phyloP scores from a whole-genome alignment of 495 filamentous ascomycete species.

The Platismatia glauca region DNA sequence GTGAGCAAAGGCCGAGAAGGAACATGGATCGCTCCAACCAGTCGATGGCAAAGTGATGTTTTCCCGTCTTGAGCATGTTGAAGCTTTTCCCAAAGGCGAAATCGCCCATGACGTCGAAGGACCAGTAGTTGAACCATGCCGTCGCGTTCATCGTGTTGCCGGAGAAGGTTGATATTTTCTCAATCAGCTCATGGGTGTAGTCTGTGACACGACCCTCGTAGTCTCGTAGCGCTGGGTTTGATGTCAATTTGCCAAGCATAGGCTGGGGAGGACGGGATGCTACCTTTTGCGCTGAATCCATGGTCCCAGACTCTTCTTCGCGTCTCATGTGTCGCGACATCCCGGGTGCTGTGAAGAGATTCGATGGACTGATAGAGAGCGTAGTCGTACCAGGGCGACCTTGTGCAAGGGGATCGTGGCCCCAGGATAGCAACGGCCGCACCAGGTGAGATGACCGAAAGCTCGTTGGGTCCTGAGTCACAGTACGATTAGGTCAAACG shows the following conservation, averaged over 20 bases:
- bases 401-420: conserved; percentile 26
- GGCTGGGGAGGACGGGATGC: background rate
- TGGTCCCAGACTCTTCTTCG: conserved; percentile 36
- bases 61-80: conserved; percentile 33
- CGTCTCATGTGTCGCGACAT: conserved; percentile 30
- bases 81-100: conserved; percentile 42
- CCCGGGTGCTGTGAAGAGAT: conserved; percentile 34
- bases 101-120: conserved; percentile 47
- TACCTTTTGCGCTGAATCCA: conserved; percentile 31
- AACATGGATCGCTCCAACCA: conserved; percentile 14
- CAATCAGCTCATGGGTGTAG: conserved; percentile 27
- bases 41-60: conserved; percentile 29
- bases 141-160: conserved; percentile 32
- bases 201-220: conserved; percentile 30
- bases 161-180: conserved; percentile 16
- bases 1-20: conserved; percentile 7
- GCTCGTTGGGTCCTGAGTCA: conserved; percentile 22
- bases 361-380: conserved; percentile 15
- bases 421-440: conserved; percentile 32
- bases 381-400: conserved; percentile 39
- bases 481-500: background rate
- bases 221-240: conserved; percentile 24
- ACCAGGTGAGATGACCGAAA: conserved; percentile 35
- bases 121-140: conserved; percentile 39
- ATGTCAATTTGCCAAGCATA: background rate